Conservation (phyloP, 2,329 filamentous ascomycete species). For the Fusarium torreyae region DNA sequence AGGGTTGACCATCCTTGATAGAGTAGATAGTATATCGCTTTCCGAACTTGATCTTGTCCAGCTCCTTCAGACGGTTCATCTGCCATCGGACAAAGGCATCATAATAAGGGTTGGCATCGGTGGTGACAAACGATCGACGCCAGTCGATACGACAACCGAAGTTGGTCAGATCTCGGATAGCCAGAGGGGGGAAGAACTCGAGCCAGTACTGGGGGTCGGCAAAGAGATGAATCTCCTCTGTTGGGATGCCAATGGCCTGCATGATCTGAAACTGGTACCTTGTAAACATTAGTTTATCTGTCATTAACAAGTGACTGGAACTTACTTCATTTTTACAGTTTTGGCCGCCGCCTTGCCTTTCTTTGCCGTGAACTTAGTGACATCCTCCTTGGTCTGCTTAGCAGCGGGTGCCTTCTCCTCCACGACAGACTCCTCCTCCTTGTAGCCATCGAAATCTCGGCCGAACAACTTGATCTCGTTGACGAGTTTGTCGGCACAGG, state of each 20-base stretch:
- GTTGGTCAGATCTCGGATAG: slow-evolving; percentile 81
- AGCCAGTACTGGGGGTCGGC: slow-evolving; percentile 95
- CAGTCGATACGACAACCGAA: slow-evolving; percentile 93
- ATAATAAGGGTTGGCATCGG: slow-evolving; percentile 96
- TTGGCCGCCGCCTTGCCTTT: slow-evolving; percentile 95
- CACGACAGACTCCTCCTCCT: slow-evolving; percentile 71
- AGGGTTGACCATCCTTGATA: slow-evolving; percentile 63
- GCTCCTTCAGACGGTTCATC: slow-evolving; percentile 90
- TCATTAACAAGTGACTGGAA: neutral
- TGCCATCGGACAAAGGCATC: slow-evolving; percentile 97
- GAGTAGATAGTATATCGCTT: slow-evolving; percentile 93
- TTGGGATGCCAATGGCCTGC: slow-evolving; percentile 88
- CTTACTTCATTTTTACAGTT: slow-evolving; percentile 84
- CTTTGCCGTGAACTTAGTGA: slow-evolving; percentile 92
- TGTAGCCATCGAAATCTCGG: slow-evolving; percentile 84
- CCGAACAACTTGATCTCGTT: slow-evolving; percentile 93
- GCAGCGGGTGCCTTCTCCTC: slow-evolving; percentile 68
- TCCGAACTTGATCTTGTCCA: slow-evolving; percentile 94
- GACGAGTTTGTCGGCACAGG: slow-evolving; percentile 93
- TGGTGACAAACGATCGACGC: slow-evolving; percentile 93
- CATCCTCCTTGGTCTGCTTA: slow-evolving; percentile 81
- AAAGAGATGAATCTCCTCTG: slow-evolving; percentile 92
- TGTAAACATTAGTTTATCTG: neutral
- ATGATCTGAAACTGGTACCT: slow-evolving; percentile 94
- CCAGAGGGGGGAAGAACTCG: slow-evolving; percentile 79